Base-by-base conservation (phyloP, 2,329 filamentous ascomycete genomes). In the Stemphylium beticola region DNA sequence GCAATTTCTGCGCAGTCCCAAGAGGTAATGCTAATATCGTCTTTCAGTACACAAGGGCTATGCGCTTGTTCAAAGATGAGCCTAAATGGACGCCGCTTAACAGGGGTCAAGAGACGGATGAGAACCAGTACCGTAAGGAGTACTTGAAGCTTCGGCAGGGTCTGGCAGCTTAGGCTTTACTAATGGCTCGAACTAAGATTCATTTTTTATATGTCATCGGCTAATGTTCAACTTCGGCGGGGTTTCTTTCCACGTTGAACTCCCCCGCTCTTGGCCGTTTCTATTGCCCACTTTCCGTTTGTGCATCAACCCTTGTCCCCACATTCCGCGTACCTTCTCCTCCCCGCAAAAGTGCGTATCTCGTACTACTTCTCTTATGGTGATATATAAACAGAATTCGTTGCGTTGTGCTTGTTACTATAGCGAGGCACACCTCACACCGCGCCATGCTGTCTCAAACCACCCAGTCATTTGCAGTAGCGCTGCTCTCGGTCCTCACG, bases 21-120 rank as follows among this genome's bases (percentile, higher is more conserved):
- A 42, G 22, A 42, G 20, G 45, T 38, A 22, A 34, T 55, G 31
- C 65, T 74, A 41, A 71, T 49, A 36, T 57, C 17, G 26, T 24
- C 5, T 22, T 48, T 42, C 65, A 97, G 93, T 97, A 93, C 72
- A 91, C 96, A 64, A 91, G 96, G 73, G 95, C 95, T 12, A 93
- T 98, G 91, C 85, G 95, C 53, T 82, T 99, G 46, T 99, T 98
- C 85, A 93, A 98, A 80, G 95, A 98, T 62, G 93, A 98, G 78
- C 95, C 95, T 31, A 97, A 98, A 79, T 99, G 95, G 95, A 98
- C 92, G 32, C 90, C 95, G 12, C 77, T 99, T 64, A 96, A 96
- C 79, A 86, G 95, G 52, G 86, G 84, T 6, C 77, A 80, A 4
- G 89, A 93, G 43, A 84, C 96, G 38, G 92, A 98, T 73, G 74